Conservation (phyloP, 495 filamentous ascomycete genomes). For the Neurospora africana region DNA sequence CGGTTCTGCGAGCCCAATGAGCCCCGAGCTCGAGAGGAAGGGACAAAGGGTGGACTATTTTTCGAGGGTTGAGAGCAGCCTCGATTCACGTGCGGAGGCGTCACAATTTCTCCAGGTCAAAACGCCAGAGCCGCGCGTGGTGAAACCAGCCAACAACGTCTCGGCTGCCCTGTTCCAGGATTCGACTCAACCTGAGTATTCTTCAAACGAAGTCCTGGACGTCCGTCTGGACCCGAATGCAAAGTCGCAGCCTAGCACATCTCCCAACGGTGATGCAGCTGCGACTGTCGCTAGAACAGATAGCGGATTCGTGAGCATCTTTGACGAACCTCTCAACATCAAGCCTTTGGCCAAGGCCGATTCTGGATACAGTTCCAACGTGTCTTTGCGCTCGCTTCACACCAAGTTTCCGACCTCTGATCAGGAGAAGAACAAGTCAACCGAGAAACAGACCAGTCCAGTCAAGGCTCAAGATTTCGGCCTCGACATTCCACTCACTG, state of each 20-base stretch:
- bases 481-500: background rate
- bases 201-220: conserved; percentile 27
- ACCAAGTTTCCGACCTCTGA: conserved; percentile 6
- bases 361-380: conserved; percentile 46
- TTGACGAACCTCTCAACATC: conserved; percentile 19
- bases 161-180: conserved; percentile 10
- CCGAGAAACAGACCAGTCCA: conserved; percentile 6
- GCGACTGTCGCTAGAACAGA: conserved; percentile 27
- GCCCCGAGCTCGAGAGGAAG: conserved; percentile 24
- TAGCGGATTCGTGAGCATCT: conserved; percentile 34
- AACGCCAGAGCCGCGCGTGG: conserved; percentile 6
- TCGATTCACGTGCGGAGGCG: background rate
- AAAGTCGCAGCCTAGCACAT: conserved; percentile 19
- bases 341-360: conserved; percentile 41
- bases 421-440: background rate
- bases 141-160: conserved; percentile 4
- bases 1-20: conserved; percentile 38
- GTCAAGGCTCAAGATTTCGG: conserved; percentile 1
- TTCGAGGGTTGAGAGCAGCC: background rate
- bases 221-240: conserved; percentile 31
- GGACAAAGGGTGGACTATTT: conserved; percentile 13
- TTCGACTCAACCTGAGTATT: conserved; percentile 19
- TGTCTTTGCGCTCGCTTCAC: conserved; percentile 38
- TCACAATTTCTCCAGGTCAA: background rate
- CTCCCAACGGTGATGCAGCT: background rate